Evolutionary conservation across 441 rosid species (phyloP).

Genomic region (Mallotus japonicus): DNA sequence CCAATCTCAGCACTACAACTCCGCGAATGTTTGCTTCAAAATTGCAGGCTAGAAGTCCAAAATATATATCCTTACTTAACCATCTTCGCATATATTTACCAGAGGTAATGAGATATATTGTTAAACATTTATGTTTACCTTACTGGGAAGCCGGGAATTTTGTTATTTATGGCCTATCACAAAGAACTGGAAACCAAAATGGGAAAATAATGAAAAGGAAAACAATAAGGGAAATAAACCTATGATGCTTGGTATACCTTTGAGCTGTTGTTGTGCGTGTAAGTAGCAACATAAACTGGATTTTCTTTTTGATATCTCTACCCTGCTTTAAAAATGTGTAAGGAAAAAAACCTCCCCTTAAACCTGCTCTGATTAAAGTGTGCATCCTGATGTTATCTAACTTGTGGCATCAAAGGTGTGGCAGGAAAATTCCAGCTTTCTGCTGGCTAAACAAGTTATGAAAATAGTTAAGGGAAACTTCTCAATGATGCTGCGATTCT

Average conservation of each 20-base stretch:
- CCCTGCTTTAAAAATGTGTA: too few relatives aligned
- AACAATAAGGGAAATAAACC: not conserved
- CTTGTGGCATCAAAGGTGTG: not conserved
- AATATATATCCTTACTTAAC: constrained; percentile 96
- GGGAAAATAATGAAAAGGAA: not conserved
- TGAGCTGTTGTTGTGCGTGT: not conserved
- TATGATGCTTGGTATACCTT: not conserved
- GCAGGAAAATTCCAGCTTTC: constrained; percentile 2
- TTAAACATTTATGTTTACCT: constrained; percentile 1
- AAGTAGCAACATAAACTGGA: not conserved
- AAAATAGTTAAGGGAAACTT: not conserved
- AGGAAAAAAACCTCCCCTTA: not conserved
- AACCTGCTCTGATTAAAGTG: not conserved
- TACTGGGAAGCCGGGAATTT: constrained; percentile 3
- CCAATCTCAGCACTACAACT: constrained; percentile 74
- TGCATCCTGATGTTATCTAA: not conserved
- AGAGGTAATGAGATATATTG: constrained; percentile 58
- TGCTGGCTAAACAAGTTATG: not conserved
- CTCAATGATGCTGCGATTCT: not conserved
- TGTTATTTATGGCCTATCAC: constrained; percentile 3
- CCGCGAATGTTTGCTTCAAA: constrained; percentile 93
- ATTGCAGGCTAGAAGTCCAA: constrained; percentile 97
- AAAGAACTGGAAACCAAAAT: not conserved
- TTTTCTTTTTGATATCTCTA: not conserved
- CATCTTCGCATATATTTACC: constrained; percentile 97